These are phyloP conservation scores for Filobasidium uniguttulatum DNA, from an alignment of 1,284 basidiomycete species.

Conservation along the genomic window DNA sequence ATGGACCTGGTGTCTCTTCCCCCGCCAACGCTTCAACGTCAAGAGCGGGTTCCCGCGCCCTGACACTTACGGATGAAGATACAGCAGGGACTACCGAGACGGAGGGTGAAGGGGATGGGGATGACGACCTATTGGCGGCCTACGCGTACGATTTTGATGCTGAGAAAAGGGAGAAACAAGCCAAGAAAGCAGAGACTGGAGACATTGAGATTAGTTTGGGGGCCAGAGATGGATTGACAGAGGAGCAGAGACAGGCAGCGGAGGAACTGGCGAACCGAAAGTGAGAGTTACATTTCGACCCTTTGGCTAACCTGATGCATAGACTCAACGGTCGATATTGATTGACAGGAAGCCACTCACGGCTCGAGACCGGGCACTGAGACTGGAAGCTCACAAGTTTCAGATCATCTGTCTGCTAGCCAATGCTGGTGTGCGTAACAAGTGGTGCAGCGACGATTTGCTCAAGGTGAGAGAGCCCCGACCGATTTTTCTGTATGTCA, in stretches of 20 bases:
- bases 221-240: slow-evolving; percentile 6
- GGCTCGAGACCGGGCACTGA: slow-evolving; percentile 49
- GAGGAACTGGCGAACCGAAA: slow-evolving; percentile 7
- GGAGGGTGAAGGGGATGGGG: background rate
- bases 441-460: slow-evolving; percentile 67
- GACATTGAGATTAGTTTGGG: slow-evolving; percentile 11
- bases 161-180: slow-evolving; percentile 2
- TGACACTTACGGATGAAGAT: slow-evolving; percentile 7
- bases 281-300: background rate
- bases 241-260: slow-evolving; percentile 4
- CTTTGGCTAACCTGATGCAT: no score
- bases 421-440: slow-evolving; percentile 63
- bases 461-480: slow-evolving; percentile 49
- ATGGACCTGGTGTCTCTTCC: background rate
- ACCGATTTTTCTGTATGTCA: background rate
- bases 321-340: no score
- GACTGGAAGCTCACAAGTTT: slow-evolving; percentile 70
- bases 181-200: background rate
- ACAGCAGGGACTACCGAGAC: slow-evolving; percentile 1
- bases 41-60: background rate
- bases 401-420: slow-evolving; percentile 68
- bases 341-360: slow-evolving; percentile 33
- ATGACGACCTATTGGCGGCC: slow-evolving; percentile 10
- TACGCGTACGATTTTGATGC: slow-evolving; percentile 14
- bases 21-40: background rate